These are phyloP conservation scores for Piper betle DNA, from an alignment of 164 flowering plant species.

Conservation along the genomic window DNA sequence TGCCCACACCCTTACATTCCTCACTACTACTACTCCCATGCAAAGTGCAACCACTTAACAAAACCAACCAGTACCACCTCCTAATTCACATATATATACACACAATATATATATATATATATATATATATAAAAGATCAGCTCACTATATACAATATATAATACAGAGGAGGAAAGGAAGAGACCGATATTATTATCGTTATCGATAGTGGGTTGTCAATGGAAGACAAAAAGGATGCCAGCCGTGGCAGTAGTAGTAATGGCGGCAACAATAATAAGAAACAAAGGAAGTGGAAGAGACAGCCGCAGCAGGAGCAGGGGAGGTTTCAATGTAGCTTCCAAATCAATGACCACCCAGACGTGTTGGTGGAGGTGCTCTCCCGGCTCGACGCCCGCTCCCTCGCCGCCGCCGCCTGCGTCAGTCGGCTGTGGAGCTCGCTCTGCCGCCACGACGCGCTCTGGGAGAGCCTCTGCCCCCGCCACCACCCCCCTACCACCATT, in stretches of 20 bases:
- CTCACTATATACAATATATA: no score
- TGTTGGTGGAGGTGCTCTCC: slow-evolving; percentile 60
- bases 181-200: no score
- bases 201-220: background rate
- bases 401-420: slow-evolving; percentile 67
- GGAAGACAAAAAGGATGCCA: background rate
- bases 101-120: no score
- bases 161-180: no score
- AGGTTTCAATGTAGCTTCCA: slow-evolving; percentile 13
- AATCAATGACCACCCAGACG: slow-evolving; percentile 70
- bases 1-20: background rate
- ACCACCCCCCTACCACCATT: slow-evolving; percentile 41
- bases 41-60: background rate
- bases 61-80: no score
- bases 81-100: no score
- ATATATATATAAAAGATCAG: no score
- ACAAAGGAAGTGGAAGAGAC: background rate
- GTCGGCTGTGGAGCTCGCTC: slow-evolving; percentile 63
- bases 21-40: background rate
- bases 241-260: background rate
- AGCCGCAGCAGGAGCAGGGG: background rate
- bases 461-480: slow-evolving; percentile 81
- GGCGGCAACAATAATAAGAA: background rate
- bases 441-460: slow-evolving; percentile 63
- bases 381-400: slow-evolving; percentile 73